Percentiles rank a stretch among this genome's conserved stretches.
Evolutionary conservation across 2,329 filamentous ascomycete genomes (phyloP).

Genomic region (Ascosphaera apis): DNA sequence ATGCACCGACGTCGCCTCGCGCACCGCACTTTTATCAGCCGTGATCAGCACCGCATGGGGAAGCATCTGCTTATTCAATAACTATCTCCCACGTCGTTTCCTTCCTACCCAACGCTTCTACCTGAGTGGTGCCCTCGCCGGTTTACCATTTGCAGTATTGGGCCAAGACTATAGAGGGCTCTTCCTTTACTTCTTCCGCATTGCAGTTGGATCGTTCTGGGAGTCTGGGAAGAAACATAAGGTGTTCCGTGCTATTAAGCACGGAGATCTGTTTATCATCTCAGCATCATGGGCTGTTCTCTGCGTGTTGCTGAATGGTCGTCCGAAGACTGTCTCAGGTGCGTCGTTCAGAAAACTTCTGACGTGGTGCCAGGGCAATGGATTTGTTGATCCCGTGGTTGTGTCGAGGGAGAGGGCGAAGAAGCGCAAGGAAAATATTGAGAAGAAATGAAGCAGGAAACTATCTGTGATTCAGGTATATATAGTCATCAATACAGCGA

Average conservation of each 20-base stretch:
- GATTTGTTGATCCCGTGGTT: conserved; percentile 42
- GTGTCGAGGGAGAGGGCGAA: conserved; percentile 18
- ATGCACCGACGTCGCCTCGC: conserved; percentile 44
- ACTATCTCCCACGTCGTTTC: conserved; percentile 47
- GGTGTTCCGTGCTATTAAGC: conserved; percentile 63
- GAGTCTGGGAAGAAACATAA: conserved; percentile 81
- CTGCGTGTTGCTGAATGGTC: conserved; percentile 52
- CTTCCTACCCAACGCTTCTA: conserved; percentile 74
- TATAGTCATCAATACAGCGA: not conserved
- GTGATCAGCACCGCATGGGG: conserved; percentile 77
- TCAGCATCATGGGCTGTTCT: conserved; percentile 55
- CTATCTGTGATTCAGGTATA: not conserved
- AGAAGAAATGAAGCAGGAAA: not conserved
- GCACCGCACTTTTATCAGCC: conserved; percentile 56
- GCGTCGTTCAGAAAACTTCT: conserved; percentile 46
- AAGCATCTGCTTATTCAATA: conserved; percentile 71
- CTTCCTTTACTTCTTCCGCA: conserved; percentile 56
- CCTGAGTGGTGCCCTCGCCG: conserved; percentile 64
- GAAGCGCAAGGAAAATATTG: conserved; percentile 11
- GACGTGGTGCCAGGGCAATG: conserved; percentile 51
- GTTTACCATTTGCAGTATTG: conserved; percentile 56
- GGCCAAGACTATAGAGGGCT: conserved; percentile 26
- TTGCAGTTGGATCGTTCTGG: conserved; percentile 68
- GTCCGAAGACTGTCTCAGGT: conserved; percentile 44
- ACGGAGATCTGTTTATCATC: conserved; percentile 69